These are phyloP conservation scores for Xylaria hypoxylon DNA, from an alignment of 2,329 filamentous ascomycete genomes.

Conservation along the genomic window DNA sequence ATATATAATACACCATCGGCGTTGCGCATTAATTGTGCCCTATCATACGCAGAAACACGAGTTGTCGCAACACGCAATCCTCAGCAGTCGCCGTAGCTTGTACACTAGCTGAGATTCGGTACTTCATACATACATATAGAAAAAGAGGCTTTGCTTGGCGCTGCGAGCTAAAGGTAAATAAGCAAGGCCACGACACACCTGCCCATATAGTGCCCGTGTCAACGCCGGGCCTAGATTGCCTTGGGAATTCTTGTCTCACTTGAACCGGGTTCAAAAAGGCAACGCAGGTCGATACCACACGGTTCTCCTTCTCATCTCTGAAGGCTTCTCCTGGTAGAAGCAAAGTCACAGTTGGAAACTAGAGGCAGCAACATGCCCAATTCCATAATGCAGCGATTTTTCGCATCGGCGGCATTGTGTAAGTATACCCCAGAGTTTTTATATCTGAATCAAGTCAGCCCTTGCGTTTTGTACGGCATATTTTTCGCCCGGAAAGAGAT, in stretches of 20 bases:
- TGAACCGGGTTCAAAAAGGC: constrained; percentile 1
- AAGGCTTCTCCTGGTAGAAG: not conserved
- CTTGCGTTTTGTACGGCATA: not conserved
- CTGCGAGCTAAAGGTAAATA: constrained; percentile 24
- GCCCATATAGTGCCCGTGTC: constrained; percentile 21
- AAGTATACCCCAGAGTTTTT: constrained; percentile 17
- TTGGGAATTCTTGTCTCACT: constrained; percentile 20
- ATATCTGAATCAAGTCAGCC: not conserved
- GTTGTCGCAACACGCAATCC: constrained; percentile 26
- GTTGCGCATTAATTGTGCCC: constrained; percentile 26
- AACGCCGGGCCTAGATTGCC: constrained; percentile 2
- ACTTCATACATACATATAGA: not conserved
- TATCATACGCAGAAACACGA: constrained; percentile 34
- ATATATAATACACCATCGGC: constrained; percentile 17
- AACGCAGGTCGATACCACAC: constrained; percentile 12
- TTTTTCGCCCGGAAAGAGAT: not conserved
- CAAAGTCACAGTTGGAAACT: not conserved
- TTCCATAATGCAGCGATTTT: constrained; percentile 28
- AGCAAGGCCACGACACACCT: not conserved
- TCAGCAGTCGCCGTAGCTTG: constrained; percentile 16
- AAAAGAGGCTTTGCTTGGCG: constrained; percentile 33
- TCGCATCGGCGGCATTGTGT: constrained; percentile 35
- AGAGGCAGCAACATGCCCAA: not conserved
- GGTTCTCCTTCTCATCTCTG: not conserved
- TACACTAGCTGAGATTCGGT: constrained; percentile 8